Evolutionary conservation across 78 protist genomes (phyloP).

Genomic region (Mastigamoeba balamuthi): DNA sequence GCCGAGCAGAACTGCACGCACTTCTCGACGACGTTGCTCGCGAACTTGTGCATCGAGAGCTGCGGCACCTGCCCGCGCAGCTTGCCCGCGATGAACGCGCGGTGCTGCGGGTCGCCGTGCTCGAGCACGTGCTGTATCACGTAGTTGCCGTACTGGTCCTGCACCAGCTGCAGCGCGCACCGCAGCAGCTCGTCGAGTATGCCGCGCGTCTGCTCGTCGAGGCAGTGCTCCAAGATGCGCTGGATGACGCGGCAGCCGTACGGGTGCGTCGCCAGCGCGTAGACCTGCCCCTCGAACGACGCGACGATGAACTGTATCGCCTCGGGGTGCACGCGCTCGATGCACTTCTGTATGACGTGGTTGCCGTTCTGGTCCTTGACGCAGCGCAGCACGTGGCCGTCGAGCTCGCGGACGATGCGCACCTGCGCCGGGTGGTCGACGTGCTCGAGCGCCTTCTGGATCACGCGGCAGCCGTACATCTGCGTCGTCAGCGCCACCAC

Average conservation of each 20-base stretch:
- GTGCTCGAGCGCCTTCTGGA: slow-evolving; percentile 79
- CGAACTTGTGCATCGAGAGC: slow-evolving; percentile 83
- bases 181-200: slow-evolving; percentile 67
- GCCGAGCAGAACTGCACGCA: slow-evolving; percentile 33
- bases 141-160: slow-evolving; percentile 95
- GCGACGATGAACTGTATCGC: slow-evolving; percentile 80
- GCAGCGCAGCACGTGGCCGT: slow-evolving; percentile 72
- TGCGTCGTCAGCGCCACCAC: slow-evolving; percentile 76
- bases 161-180: slow-evolving; percentile 48
- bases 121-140: slow-evolving; percentile 91
- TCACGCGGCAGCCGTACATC: slow-evolving; percentile 97
- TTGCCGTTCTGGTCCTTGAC: slow-evolving; percentile 99
- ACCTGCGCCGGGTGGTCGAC: slow-evolving; percentile 34
- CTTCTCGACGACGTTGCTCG: slow-evolving; percentile 61
- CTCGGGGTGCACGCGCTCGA: slow-evolving; percentile 74
- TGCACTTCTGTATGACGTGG: slow-evolving; percentile 97
- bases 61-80: slow-evolving; percentile 30
- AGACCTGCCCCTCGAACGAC: slow-evolving; percentile 67
- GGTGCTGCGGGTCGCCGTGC: slow-evolving; percentile 38
- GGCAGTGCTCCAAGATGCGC: slow-evolving; percentile 87
- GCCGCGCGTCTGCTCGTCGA: slow-evolving; percentile 30
- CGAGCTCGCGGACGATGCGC: slow-evolving; percentile 71
- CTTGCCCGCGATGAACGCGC: slow-evolving; percentile 8
- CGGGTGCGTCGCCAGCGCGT: slow-evolving; percentile 80
- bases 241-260: slow-evolving; percentile 99